These are phyloP conservation scores for Daldinia sp. DNA, from an alignment of 2,329 filamentous ascomycete genomes.

Conservation along the genomic window DNA sequence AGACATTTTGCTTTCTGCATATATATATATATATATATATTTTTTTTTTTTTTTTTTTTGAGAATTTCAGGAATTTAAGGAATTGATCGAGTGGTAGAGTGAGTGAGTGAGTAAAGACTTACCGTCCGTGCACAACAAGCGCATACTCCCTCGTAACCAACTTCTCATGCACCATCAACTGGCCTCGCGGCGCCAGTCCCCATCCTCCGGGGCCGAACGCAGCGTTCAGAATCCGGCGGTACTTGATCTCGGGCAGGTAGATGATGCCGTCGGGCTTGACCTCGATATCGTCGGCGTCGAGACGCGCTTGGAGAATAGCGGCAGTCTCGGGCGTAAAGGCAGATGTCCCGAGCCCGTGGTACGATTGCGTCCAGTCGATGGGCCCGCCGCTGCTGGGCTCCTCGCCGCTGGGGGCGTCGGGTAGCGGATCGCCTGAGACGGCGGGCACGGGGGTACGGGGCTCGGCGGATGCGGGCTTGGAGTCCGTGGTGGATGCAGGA, in stretches of 20 bases:
- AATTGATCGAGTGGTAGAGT: neutral
- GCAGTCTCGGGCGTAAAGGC: conserved; percentile 77
- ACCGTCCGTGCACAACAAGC: conserved; percentile 87
- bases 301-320: conserved; percentile 71
- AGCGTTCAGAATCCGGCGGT: conserved; percentile 85
- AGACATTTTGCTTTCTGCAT: conserved; percentile 2
- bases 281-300: conserved; percentile 82
- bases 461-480: conserved; percentile 16
- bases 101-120: conserved; percentile 47
- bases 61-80: too few relatives aligned
- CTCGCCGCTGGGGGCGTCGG: conserved; percentile 34
- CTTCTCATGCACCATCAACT: conserved; percentile 84
- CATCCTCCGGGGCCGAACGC: conserved; percentile 96
- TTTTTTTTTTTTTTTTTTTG: too few relatives aligned
- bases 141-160: conserved; percentile 91
- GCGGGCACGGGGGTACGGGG: conserved; percentile 39
- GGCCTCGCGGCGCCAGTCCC: conserved; percentile 88
- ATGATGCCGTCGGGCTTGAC: conserved; percentile 97
- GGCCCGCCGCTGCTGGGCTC: conserved; percentile 25
- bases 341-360: conserved; percentile 75
- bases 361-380: conserved; percentile 84
- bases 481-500: neutral
- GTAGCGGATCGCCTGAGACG: conserved; percentile 43
- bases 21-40: neutral
- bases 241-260: conserved; percentile 98